These are phyloP conservation scores for Artemisia tridentata DNA, from an alignment of 129 eudicot species.

Conservation along the genomic window DNA sequence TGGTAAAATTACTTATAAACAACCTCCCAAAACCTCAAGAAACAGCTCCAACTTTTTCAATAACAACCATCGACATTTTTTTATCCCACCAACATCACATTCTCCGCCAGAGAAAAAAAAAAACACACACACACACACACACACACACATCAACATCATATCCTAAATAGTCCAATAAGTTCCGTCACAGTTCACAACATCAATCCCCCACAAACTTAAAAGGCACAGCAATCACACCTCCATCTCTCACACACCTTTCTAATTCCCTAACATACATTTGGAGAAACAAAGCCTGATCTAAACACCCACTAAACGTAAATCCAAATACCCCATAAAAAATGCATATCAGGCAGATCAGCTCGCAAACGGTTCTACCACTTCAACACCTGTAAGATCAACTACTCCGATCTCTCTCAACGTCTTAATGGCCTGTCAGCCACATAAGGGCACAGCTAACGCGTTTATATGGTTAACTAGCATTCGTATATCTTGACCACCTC, in stretches of 20 bases:
- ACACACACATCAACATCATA: conserved; percentile 39
- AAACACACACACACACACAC: no score
- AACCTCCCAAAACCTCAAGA: conserved; percentile 16
- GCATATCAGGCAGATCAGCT: conserved; percentile 73
- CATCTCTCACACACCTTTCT: conserved; percentile 65
- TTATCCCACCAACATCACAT: conserved; percentile 51
- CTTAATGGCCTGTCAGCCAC: conserved; percentile 75
- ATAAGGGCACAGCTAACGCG: conserved; percentile 57
- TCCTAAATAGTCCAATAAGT: conserved; percentile 46
- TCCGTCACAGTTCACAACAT: conserved; percentile 54
- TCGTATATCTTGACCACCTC: no score
- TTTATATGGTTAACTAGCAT: conserved; percentile 23
- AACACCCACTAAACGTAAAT: conserved; percentile 56
- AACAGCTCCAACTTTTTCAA: conserved; percentile 26
- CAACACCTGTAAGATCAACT: conserved; percentile 67
- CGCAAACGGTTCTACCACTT: conserved; percentile 82
- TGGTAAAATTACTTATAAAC: no score
- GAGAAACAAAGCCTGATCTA: conserved; percentile 76
- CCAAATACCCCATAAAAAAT: conserved; percentile 74
- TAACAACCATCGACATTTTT: conserved; percentile 58
- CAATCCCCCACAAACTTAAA: conserved; percentile 37
- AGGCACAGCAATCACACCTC: conserved; percentile 53
- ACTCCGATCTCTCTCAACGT: conserved; percentile 55
- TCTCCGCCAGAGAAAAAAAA: no score
- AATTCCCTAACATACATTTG: conserved; percentile 60